A percentile compares a stretch with the other conserved stretches of the same genome.
Evolutionary conservation across 768 basidiomycete genomes (phyloP).

Genomic region (Lactarius sp.): DNA sequence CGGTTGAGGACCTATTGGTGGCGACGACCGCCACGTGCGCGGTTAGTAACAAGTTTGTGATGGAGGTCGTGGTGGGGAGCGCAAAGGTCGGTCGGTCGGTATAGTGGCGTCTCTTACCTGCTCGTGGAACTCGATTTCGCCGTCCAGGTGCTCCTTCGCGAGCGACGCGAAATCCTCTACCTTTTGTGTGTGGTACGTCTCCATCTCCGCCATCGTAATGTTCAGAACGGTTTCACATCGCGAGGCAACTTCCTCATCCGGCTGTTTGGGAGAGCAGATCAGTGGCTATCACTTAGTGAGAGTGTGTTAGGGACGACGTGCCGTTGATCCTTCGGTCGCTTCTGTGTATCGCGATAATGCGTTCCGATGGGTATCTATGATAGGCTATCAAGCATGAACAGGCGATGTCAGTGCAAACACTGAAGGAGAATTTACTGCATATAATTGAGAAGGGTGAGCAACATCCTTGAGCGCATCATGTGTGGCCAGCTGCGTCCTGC

Average conservation of each 20-base stretch:
- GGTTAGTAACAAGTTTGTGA: neutral
- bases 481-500: constrained; percentile 63
- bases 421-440: constrained; percentile 45
- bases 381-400: constrained; percentile 40
- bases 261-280: constrained; percentile 37
- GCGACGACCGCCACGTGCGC: neutral
- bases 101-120: constrained; percentile 39
- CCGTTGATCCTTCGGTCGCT: constrained; percentile 39
- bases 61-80: neutral
- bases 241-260: constrained; percentile 58
- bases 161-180: constrained; percentile 58
- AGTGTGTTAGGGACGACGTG: constrained; percentile 22
- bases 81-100: neutral
- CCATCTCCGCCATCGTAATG: constrained; percentile 85
- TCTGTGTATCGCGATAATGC: constrained; percentile 63
- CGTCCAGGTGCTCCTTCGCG: constrained; percentile 66
- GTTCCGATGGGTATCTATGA: constrained; percentile 70
- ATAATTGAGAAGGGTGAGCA: constrained; percentile 68
- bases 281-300: neutral
- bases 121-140: constrained; percentile 71
- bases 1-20: constrained; percentile 48
- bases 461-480: constrained; percentile 73
- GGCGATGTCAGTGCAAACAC: neutral
- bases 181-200: constrained; percentile 72
- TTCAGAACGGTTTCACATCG: constrained; percentile 88